These are phyloP conservation scores for Leccinellum luteum DNA, from an alignment of 768 basidiomycete species.

Conservation along the genomic window DNA sequence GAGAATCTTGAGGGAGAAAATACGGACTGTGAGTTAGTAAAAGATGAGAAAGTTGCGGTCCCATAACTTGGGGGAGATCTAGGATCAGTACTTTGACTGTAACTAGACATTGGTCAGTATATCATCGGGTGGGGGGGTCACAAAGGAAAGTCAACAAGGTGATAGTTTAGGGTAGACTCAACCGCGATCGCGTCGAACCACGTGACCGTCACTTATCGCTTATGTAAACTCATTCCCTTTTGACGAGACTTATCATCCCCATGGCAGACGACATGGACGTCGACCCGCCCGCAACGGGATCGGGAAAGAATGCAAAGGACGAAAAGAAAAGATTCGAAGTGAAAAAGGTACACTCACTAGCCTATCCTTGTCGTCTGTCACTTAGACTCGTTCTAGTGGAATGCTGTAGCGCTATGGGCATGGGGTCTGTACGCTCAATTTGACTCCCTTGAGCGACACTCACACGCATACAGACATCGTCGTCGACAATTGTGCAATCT, in stretches of 20 bases:
- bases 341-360: constrained; percentile 74
- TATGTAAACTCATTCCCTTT: constrained; percentile 12
- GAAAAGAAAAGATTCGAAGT: constrained; percentile 93
- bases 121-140: constrained; percentile 22
- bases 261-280: constrained; percentile 74
- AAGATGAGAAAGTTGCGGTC: constrained; percentile 53
- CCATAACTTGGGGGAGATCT: constrained; percentile 62
- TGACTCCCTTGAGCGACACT: constrained; percentile 4
- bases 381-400: constrained; percentile 66
- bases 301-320: constrained; percentile 48
- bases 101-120: constrained; percentile 40
- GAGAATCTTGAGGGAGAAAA: constrained; percentile 62
- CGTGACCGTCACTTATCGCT: constrained; percentile 26
- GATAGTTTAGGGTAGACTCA: constrained; percentile 37
- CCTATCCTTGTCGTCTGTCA: neutral
- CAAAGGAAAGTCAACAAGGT: constrained; percentile 24
- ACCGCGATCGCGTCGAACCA: constrained; percentile 39
- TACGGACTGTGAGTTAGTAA: constrained; percentile 51
- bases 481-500: constrained; percentile 99
- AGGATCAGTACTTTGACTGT: constrained; percentile 39
- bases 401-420: constrained; percentile 97
- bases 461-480: constrained; percentile 72
- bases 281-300: constrained; percentile 43
- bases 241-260: constrained; percentile 3
- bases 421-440: constrained; percentile 65